These are phyloP conservation scores for Dioszegia crocea DNA, from an alignment of 768 basidiomycete species.

Conservation along the genomic window DNA sequence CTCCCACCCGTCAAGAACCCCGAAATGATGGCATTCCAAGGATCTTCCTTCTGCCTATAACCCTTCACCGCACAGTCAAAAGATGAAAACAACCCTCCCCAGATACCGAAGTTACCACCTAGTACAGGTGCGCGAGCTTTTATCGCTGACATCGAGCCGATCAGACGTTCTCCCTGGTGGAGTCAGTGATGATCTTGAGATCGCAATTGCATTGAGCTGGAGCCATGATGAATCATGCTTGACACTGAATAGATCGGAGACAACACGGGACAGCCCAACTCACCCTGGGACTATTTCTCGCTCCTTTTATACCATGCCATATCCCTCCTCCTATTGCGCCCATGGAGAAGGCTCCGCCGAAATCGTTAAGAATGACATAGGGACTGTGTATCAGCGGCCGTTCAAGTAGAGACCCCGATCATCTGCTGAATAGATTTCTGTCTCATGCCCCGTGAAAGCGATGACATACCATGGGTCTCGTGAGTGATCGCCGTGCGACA, in stretches of 20 bases:
- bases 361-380: conserved; percentile 98
- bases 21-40: conserved; percentile 97
- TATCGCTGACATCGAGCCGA: conserved; percentile 90
- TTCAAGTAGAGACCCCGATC: no score
- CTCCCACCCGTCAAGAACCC: conserved; percentile 99
- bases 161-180: conserved; percentile 79
- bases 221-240: no score
- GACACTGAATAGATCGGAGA: no score
- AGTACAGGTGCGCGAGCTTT: conserved; percentile 98
- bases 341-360: conserved; percentile 96
- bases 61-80: conserved; percentile 99
- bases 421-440: not conserved
- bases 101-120: conserved; percentile 78
- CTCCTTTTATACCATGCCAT: conserved; percentile 98
- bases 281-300: conserved; percentile 90
- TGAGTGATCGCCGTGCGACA: conserved; percentile 89
- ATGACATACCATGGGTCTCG: conserved; percentile 76
- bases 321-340: conserved; percentile 95
- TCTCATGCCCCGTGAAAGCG: not conserved
- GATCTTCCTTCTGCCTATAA: conserved; percentile 92
- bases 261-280: no score
- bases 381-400: conserved; percentile 58
- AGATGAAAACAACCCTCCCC: conserved; percentile 92
- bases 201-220: no score
- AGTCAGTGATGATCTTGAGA: no score